Percentiles rank a stretch among this genome's conserved stretches.
Conservation (phyloP, 805 yeast genomes). For the Metschnikowia borealis region DNA sequence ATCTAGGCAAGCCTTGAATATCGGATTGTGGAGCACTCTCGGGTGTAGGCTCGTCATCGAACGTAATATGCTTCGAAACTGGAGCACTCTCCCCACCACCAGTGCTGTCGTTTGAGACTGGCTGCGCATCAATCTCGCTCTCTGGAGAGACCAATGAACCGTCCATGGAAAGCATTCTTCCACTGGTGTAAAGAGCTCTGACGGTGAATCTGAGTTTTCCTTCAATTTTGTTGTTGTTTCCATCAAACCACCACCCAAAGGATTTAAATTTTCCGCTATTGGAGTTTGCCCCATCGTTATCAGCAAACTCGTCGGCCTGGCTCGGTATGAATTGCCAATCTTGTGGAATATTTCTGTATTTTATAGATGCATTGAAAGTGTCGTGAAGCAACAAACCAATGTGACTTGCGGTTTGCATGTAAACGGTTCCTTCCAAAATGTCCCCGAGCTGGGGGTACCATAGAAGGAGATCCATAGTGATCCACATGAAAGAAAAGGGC, state of each 20-base stretch:
- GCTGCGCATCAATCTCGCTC: conserved; percentile 50
- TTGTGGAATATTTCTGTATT: conserved; percentile 78
- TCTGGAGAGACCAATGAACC: conserved; percentile 76
- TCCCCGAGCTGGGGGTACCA: conserved; percentile 95
- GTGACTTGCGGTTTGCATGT: conserved; percentile 93
- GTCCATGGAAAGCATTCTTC: conserved; percentile 78
- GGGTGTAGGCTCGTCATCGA: conserved; percentile 11
- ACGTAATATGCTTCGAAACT: conserved; percentile 16
- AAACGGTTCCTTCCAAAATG: conserved; percentile 76
- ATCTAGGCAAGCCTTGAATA: conserved; percentile 3
- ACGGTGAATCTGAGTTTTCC: conserved; percentile 79
- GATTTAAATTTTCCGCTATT: conserved; percentile 40
- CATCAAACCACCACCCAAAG: conserved; percentile 87
- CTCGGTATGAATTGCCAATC: conserved; percentile 82
- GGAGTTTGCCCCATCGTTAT: conserved; percentile 19
- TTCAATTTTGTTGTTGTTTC: conserved; percentile 65
- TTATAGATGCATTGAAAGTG: conserved; percentile 91
- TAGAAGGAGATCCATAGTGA: conserved; percentile 71
- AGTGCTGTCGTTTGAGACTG: conserved; percentile 38
- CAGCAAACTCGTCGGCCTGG: conserved; percentile 57
- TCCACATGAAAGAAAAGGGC: conserved; percentile 89
- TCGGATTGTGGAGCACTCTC: conserved; percentile 1
- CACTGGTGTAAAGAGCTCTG: conserved; percentile 68
- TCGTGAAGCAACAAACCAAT: conserved; percentile 88
- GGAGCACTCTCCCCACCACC: conserved; percentile 20